phyloP scores from a whole-genome alignment of 768 basidiomycete species.

The Rhodosporidiobolus sp. region DNA sequence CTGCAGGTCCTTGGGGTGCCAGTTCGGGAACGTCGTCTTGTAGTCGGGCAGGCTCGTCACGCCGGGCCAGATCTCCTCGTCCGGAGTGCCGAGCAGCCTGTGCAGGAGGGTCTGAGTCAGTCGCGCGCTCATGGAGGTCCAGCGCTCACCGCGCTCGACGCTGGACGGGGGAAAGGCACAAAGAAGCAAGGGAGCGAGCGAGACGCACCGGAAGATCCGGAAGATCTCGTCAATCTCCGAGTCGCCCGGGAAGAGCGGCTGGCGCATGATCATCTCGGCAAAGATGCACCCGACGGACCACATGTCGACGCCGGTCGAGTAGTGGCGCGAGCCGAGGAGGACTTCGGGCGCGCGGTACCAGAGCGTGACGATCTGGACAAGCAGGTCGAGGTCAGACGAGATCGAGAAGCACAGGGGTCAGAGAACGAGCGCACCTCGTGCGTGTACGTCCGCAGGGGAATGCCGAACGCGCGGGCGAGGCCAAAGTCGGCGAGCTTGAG shows the following conservation, averaged over 20 bases:
- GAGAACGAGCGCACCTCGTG: constrained; percentile 68
- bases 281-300: constrained; percentile 99
- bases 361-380: constrained; percentile 83
- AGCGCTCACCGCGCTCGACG: constrained; percentile 8
- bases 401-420: background rate
- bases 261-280: constrained; percentile 94
- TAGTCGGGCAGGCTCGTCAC: constrained; percentile 85
- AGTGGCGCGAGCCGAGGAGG: constrained; percentile 88
- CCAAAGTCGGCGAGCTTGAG: constrained; percentile 97
- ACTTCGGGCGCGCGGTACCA: constrained; percentile 99
- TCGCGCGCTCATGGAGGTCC: too few relatives aligned
- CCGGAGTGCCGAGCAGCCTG: constrained; percentile 91
- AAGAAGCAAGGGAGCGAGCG: background rate
- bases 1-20: constrained; percentile 70
- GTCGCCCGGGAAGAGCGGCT: constrained; percentile 93
- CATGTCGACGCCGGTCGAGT: constrained; percentile 97
- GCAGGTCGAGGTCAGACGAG: background rate
- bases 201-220: constrained; percentile 86
- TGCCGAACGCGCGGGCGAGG: constrained; percentile 92
- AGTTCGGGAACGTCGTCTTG: constrained; percentile 94
- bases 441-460: constrained; percentile 97
- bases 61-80: constrained; percentile 86
- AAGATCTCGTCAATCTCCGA: constrained; percentile 99
- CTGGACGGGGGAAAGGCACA: background rate
- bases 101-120: background rate